Conservation (phyloP, 2,329 filamentous ascomycete species). For the Elsinoe fawcettii region DNA sequence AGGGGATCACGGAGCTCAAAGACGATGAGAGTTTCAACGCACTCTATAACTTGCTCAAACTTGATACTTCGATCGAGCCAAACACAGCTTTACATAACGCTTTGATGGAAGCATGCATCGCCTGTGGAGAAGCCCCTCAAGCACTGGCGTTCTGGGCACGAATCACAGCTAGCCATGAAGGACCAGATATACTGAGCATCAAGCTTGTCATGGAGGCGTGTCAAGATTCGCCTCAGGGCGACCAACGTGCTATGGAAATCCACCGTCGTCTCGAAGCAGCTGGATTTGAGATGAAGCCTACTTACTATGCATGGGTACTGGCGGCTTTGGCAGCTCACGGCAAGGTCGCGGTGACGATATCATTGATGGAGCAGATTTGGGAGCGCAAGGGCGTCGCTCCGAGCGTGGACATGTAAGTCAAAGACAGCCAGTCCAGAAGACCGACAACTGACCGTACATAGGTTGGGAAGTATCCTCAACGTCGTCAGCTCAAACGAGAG, state of each 20-base stretch:
- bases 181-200: constrained; percentile 73
- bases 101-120: constrained; percentile 77
- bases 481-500: constrained; percentile 52
- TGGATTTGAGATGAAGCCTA: constrained; percentile 68
- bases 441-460: constrained; percentile 28
- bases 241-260: constrained; percentile 45
- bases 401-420: constrained; percentile 62
- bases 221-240: constrained; percentile 49
- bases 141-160: constrained; percentile 77
- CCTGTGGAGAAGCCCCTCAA: constrained; percentile 56
- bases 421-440: neutral
- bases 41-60: constrained; percentile 88
- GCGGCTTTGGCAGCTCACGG: constrained; percentile 68
- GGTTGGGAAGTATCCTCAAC: constrained; percentile 70
- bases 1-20: constrained; percentile 49
- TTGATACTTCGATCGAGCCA: constrained; percentile 72
- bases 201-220: constrained; percentile 74
- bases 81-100: constrained; percentile 72
- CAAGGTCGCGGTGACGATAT: constrained; percentile 59
- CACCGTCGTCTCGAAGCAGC: constrained; percentile 65
- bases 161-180: constrained; percentile 75
- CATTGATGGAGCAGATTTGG: constrained; percentile 59
- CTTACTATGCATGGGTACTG: constrained; percentile 69
- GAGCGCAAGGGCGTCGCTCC: constrained; percentile 58
- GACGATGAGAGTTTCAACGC: constrained; percentile 57